Evolutionary conservation across 2,329 filamentous ascomycete species (phyloP).

Genomic region (Scytalidium lignicola): DNA sequence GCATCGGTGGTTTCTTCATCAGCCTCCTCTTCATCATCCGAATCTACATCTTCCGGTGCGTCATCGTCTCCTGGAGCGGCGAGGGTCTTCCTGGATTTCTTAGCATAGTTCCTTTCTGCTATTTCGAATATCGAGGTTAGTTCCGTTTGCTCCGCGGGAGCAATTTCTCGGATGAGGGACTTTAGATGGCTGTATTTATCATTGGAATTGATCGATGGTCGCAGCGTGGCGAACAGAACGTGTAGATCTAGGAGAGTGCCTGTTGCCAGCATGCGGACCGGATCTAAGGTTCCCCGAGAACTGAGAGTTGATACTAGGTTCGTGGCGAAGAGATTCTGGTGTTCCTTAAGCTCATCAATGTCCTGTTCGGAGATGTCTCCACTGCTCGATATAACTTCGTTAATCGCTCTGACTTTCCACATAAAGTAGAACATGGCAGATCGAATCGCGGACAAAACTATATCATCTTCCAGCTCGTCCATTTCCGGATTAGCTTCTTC

Average conservation of each 20-base stretch:
- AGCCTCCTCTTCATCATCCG: slow-evolving; percentile 54
- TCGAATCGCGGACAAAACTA: slow-evolving; percentile 71
- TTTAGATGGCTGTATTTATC: slow-evolving; percentile 50
- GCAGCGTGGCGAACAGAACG: slow-evolving; percentile 70
- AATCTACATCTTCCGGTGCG: slow-evolving; percentile 61
- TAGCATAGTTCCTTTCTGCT: slow-evolving; percentile 73
- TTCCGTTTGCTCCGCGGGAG: slow-evolving; percentile 55
- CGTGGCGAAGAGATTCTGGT: slow-evolving; percentile 52
- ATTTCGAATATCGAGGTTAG: slow-evolving; percentile 73
- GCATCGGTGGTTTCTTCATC: slow-evolving; percentile 49
- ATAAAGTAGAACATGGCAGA: slow-evolving; percentile 85
- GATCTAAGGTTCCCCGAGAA: slow-evolving; percentile 65
- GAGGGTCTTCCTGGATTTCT: slow-evolving; percentile 56
- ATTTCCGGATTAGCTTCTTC: slow-evolving; percentile 58
- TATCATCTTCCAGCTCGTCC: slow-evolving; percentile 72
- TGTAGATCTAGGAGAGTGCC: slow-evolving; percentile 78
- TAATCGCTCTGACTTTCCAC: slow-evolving; percentile 73
- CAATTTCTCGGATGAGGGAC: slow-evolving; percentile 64
- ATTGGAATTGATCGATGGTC: slow-evolving; percentile 39
- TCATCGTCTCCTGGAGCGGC: slow-evolving; percentile 67
- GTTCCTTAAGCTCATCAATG: slow-evolving; percentile 53
- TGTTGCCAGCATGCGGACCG: slow-evolving; percentile 70
- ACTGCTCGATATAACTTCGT: slow-evolving; percentile 45
- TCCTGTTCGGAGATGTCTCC: slow-evolving; percentile 53
- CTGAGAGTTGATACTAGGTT: slow-evolving; percentile 65